Evolutionary conservation across 371 early-diverging fungal genomes (phyloP).

Genomic region (Rhizopus delemar): DNA sequence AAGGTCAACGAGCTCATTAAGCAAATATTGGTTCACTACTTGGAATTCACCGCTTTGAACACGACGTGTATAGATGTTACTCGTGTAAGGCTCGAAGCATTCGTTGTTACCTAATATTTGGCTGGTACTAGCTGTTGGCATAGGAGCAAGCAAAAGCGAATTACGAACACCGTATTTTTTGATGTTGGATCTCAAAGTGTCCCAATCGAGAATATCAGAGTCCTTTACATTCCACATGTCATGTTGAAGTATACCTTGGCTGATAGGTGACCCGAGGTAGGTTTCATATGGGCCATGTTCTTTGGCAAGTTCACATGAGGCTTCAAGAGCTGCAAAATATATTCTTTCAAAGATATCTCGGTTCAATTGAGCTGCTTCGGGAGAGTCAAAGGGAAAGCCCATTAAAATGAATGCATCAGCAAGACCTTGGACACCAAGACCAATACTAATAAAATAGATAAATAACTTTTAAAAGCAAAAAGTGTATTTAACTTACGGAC

Average conservation of each 20-base stretch:
- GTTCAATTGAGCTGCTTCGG: slow-evolving; percentile 90
- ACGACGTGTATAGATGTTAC: slow-evolving; percentile 98
- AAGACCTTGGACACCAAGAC: slow-evolving; percentile 98
- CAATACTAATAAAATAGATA: slow-evolving; percentile 58
- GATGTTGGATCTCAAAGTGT: slow-evolving; percentile 79
- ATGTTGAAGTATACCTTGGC: slow-evolving; percentile 94
- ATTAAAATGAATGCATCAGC: slow-evolving; percentile 98
- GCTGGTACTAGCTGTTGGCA: slow-evolving; percentile 99
- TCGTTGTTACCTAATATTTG: slow-evolving; percentile 99
- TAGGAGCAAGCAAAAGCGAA: slow-evolving; percentile 96
- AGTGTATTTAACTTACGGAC: slow-evolving; percentile 62
- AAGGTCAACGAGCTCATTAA: slow-evolving; percentile 90
- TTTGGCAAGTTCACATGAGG: slow-evolving; percentile 92
- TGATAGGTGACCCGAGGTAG: slow-evolving; percentile 90
- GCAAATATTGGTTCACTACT: slow-evolving; percentile 94
- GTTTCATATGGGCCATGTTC: slow-evolving; percentile 86
- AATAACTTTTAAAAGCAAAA: neutral
- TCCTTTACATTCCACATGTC: slow-evolving; percentile 93
- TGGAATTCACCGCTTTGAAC: slow-evolving; percentile 99
- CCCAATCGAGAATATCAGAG: slow-evolving; percentile 93
- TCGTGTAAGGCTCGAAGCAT: slow-evolving; percentile 99
- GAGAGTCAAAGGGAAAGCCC: slow-evolving; percentile 95
- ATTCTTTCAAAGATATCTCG: slow-evolving; percentile 96
- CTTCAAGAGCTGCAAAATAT: slow-evolving; percentile 96
- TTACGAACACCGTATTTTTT: slow-evolving; percentile 95